Evolutionary conservation across 805 yeast species (phyloP).

Genomic region (Kuraishia floccosa): DNA sequence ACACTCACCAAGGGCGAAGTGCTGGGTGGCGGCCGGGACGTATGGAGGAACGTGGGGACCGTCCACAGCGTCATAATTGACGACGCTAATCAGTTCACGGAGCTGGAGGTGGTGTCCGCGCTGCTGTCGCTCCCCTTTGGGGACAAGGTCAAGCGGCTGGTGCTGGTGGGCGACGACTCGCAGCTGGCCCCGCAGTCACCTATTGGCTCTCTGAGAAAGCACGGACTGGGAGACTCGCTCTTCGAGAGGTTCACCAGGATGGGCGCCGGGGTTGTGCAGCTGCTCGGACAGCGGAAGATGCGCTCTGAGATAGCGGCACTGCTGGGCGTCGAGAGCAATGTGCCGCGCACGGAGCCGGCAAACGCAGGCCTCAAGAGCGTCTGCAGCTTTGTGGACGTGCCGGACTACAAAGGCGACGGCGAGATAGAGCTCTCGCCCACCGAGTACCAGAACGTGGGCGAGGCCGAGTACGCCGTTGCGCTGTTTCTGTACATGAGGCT

Average conservation of each 20-base stretch:
- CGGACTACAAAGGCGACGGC: slow-evolving; percentile 14
- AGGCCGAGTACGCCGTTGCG: slow-evolving; percentile 35
- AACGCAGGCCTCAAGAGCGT: slow-evolving; percentile 24
- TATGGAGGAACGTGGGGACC: neutral
- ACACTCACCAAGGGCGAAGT: neutral
- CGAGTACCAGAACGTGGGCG: slow-evolving; percentile 25
- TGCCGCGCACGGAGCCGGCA: too few relatives aligned
- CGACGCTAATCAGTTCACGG: slow-evolving; percentile 21
- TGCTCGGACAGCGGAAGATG: too few relatives aligned
- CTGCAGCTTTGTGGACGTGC: slow-evolving; percentile 20
- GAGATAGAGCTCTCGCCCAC: slow-evolving; percentile 16
- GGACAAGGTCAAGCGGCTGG: slow-evolving; percentile 12
- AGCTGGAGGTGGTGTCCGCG: slow-evolving; percentile 19
- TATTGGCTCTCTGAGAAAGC: too few relatives aligned
- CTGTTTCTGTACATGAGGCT: slow-evolving; percentile 34
- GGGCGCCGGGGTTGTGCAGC: too few relatives aligned
- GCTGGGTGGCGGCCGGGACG: too few relatives aligned
- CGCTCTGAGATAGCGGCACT: too few relatives aligned
- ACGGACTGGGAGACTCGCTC: neutral
- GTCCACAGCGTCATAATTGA: slow-evolving; percentile 16
- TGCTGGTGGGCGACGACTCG: slow-evolving; percentile 22
- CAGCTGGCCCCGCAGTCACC: neutral
- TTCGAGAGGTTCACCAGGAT: neutral
- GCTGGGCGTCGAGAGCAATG: too few relatives aligned
- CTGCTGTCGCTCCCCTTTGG: slow-evolving; percentile 8